Percentiles rank a stretch among this genome's conserved stretches.
These are phyloP conservation scores for Diaporthe citrichinensis DNA, from an alignment of 2,329 filamentous ascomycete species.

Conservation along the genomic window DNA sequence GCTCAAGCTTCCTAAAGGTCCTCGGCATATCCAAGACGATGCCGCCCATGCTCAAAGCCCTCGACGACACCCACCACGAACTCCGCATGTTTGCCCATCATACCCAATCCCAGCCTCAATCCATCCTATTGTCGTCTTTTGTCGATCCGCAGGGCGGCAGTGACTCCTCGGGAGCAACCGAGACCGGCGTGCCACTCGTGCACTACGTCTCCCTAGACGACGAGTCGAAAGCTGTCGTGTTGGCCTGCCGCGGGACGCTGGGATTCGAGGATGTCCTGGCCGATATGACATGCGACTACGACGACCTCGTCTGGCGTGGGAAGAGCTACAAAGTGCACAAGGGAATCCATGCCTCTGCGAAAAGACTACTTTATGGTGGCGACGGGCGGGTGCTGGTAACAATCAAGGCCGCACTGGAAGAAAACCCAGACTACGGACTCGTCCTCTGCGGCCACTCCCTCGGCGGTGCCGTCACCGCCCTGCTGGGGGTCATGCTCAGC, in stretches of 20 bases:
- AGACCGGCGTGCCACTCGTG: slow-evolving; percentile 77
- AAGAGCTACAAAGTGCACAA: slow-evolving; percentile 79
- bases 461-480: slow-evolving; percentile 77
- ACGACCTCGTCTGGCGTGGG: slow-evolving; percentile 74
- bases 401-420: slow-evolving; percentile 74
- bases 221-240: slow-evolving; percentile 78
- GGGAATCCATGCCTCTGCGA: slow-evolving; percentile 80
- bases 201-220: slow-evolving; percentile 82
- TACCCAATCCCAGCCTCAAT: slow-evolving; percentile 69
- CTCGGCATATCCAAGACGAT: slow-evolving; percentile 72
- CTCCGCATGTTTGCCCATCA: slow-evolving; percentile 75
- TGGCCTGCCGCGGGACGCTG: slow-evolving; percentile 80
- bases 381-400: slow-evolving; percentile 77
- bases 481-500: slow-evolving; percentile 79
- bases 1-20: slow-evolving; percentile 73
- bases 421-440: slow-evolving; percentile 78
- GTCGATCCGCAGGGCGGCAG: slow-evolving; percentile 78
- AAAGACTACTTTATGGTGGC: slow-evolving; percentile 75
- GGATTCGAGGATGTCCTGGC: slow-evolving; percentile 82
- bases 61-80: slow-evolving; percentile 69
- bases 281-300: slow-evolving; percentile 82
- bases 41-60: slow-evolving; percentile 54
- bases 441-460: slow-evolving; percentile 79
- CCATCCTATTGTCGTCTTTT: slow-evolving; percentile 78
- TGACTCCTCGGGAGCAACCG: slow-evolving; percentile 74